A percentile compares a stretch with the other conserved stretches of the same genome.
These are phyloP conservation scores for Melaleuca quinquenervia DNA, from an alignment of 345 rosid genomes.

Conservation along the genomic window DNA sequence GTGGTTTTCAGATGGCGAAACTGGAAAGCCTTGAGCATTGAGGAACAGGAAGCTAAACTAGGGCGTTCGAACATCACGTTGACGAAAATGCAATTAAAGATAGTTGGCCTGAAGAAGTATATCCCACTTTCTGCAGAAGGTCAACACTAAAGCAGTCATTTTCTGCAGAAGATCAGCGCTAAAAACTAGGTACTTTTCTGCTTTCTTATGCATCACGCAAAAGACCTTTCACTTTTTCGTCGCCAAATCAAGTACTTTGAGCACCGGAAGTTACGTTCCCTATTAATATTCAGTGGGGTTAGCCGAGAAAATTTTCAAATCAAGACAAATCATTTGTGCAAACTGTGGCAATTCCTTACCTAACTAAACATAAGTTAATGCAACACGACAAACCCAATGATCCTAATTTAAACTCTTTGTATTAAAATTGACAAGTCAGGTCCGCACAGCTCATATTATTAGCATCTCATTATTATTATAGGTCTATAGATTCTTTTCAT, in stretches of 20 bases:
- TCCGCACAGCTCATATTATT: neutral
- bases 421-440: neutral
- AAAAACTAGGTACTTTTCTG: neutral
- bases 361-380: neutral
- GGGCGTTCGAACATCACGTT: neutral
- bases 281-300: neutral
- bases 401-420: neutral
- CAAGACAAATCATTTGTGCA: neutral
- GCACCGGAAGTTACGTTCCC: neutral
- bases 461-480: neutral
- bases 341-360: neutral
- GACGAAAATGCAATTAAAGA: neutral
- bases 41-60: neutral
- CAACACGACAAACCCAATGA: neutral
- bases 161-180: neutral
- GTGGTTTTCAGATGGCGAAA: neutral
- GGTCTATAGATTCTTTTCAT: neutral
- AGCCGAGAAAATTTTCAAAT: neutral
- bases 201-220: neutral
- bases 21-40: neutral
- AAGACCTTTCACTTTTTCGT: neutral
- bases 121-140: neutral
- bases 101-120: neutral
- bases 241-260: neutral
- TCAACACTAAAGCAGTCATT: neutral